Evolutionary conservation across 441 rosid genomes (phyloP), one percentile per base, ranked within the genome.

Genomic region (Flueggea neowawraea): DNA sequence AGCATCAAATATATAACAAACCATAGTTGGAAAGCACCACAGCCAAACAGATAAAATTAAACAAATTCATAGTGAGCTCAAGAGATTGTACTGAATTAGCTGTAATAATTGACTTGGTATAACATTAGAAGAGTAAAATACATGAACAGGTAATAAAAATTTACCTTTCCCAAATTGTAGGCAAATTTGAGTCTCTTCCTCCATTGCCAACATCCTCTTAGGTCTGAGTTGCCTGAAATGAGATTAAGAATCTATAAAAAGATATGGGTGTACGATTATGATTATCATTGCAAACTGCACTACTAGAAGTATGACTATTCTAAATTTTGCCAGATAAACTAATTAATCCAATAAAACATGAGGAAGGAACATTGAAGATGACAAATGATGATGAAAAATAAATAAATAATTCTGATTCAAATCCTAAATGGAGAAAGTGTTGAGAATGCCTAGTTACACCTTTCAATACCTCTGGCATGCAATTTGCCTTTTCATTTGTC

Each of bases 101-200:
- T 33, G 4, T 33, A 33, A 3, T 33, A 33, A 33, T 33, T 33
- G 39, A 33, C 6, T 33, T 6, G 6, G 39, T 6, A 33, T 33
- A 33, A 33, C 39, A 33, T 3, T 33, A 6, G n/a, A n/a, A n/a
- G 39, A 33, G 39, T 33, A 45, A 45, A 45, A 45, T 45, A 45
- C 3, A 33, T 45, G 14, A 45, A 45, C 12, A 45, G 3, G 13
- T 45, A 51, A 69, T 28, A 43, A 71, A 57, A 54, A 33, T 58
- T 52, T 66, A 76, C 63, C 62, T 60, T 31, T 58, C 43, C n/a
- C 14, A 51, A 28, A 44, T 16, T 33, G 45, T 49, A 58, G 52
- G n/a, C 16, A 33, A 15, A 53, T 32, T 61, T 57, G 55, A 56
- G 49, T 50, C 65, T 33, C 57, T 55, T 6, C 69, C 66, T 61